Evolutionary conservation across 2,329 filamentous ascomycete species (phyloP).

Genomic region (Clonostachys rosea): DNA sequence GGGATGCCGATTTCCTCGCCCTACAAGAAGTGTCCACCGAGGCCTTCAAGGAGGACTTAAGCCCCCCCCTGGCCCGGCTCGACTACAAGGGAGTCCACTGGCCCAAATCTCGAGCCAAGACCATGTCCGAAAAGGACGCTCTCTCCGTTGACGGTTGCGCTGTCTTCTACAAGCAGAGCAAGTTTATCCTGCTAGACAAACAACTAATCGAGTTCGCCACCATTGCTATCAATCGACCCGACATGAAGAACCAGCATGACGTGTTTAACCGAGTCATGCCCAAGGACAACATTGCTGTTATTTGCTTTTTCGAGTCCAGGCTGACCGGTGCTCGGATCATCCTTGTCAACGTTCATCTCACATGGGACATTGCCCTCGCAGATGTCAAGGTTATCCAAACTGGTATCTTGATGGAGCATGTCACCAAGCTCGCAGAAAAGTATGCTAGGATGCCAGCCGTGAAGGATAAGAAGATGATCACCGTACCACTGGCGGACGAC

Average conservation of each 20-base stretch:
- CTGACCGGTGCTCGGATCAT: conserved; percentile 87
- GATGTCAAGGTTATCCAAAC: conserved; percentile 98
- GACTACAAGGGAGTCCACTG: conserved; percentile 95
- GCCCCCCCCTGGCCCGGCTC: conserved; percentile 76
- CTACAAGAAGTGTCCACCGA: conserved; percentile 92
- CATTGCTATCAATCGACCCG: conserved; percentile 87
- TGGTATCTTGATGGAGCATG: conserved; percentile 88
- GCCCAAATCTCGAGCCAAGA: conserved; percentile 84
- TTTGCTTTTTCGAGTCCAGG: conserved; percentile 90
- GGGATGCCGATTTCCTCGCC: conserved; percentile 85
- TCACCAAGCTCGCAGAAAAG: conserved; percentile 80
- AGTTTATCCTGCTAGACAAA: conserved; percentile 92
- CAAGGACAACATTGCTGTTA: conserved; percentile 91
- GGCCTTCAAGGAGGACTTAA: conserved; percentile 87
- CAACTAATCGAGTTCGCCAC: conserved; percentile 89
- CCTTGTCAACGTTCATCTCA: conserved; percentile 89
- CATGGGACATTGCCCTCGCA: conserved; percentile 85
- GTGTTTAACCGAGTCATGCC: conserved; percentile 99
- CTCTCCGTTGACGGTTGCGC: conserved; percentile 93
- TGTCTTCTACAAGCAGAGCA: conserved; percentile 93
- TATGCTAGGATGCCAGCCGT: conserved; percentile 77
- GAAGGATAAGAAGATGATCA: conserved; percentile 70
- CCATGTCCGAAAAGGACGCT: conserved; percentile 86
- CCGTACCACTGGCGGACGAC: conserved; percentile 37
- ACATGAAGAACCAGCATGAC: conserved; percentile 96